Base-by-base conservation (phyloP, 192 early-diverging fungal genomes). In the Funneliformis geosporum region DNA sequence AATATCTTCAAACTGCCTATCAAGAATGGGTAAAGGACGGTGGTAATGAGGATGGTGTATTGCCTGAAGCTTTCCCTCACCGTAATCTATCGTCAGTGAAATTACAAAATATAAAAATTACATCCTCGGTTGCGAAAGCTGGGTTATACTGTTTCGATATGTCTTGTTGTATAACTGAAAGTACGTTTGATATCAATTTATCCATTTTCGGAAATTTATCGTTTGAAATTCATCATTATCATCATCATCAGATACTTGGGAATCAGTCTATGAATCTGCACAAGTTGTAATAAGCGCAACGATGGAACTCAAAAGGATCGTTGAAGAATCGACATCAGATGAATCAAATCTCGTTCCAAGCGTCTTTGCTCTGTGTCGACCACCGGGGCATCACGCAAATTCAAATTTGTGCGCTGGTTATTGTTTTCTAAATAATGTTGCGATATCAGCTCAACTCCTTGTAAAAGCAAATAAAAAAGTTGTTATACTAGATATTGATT, bases 271-370 rank as follows among this genome's bases (percentile, higher is more conserved):
- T 81, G 86, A 79, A 39, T 90, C 91, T 0, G 91, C 87, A 5
- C 90, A 93, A 78, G 85, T 90, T 5, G 90, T 89, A n/a, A 80
- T 93, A 38, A 89, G 91, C 8, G 92, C 86, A 9, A 83, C 88
- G 1, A 80, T 91, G 67, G 79, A 84, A 4, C 73, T 93, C n/a
- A 43, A 90, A 12, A 81, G 84, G 65, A 76, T 84, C n/a, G 78
- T 43, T 8, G 64, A 81, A 27, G 79, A 78, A 23, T 81, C 67
- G 42, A 65, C 23, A 80, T 82, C 67, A 75, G 82, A 8, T 78
- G 85, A 16, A 78, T 76, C 11, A 78, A 84, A 47, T 73, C 11
- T 2, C 2, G 88, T 87, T 43, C 83, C 83, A 2, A 87, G 86
- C 1, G 70, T 90, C 16, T 90, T 91, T 75, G 88, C 91, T 6